These are phyloP conservation scores for Starmerella apicola DNA, from an alignment of 805 yeast genomes.

Conservation along the genomic window DNA sequence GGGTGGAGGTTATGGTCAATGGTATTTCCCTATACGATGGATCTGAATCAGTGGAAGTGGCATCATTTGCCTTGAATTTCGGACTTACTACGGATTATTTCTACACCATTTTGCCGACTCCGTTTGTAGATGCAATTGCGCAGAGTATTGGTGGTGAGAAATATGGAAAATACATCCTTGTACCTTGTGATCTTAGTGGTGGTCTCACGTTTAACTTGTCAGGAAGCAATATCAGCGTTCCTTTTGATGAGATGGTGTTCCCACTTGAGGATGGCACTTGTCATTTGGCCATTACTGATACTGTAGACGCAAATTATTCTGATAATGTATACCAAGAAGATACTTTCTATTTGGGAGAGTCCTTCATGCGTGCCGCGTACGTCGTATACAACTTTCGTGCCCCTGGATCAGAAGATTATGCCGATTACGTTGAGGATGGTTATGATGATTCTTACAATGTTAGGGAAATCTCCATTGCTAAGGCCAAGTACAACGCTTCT, in stretches of 20 bases:
- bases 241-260: no score
- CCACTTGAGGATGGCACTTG: no score
- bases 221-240: constrained; percentile 12
- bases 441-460: constrained; percentile 48
- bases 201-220: constrained; percentile 15
- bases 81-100: no score
- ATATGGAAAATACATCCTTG: constrained; percentile 4
- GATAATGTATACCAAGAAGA: no score
- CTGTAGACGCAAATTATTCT: no score
- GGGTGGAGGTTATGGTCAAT: no score
- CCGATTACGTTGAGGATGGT: constrained; percentile 40
- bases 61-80: no score
- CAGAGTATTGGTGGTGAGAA: constrained; percentile 11
- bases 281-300: no score
- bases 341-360: constrained; percentile 50
- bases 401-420: no score
- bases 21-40: no score
- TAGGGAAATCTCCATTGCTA: constrained; percentile 45
- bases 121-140: constrained; percentile 8
- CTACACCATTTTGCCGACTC: constrained; percentile 33
- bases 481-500: constrained; percentile 28
- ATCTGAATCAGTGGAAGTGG: no score
- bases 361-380: constrained; percentile 49
- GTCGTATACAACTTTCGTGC: constrained; percentile 52
- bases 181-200: constrained; percentile 2